Evolutionary conservation across 345 rosid species (phyloP).

Genomic region (Litchi chinensis): DNA sequence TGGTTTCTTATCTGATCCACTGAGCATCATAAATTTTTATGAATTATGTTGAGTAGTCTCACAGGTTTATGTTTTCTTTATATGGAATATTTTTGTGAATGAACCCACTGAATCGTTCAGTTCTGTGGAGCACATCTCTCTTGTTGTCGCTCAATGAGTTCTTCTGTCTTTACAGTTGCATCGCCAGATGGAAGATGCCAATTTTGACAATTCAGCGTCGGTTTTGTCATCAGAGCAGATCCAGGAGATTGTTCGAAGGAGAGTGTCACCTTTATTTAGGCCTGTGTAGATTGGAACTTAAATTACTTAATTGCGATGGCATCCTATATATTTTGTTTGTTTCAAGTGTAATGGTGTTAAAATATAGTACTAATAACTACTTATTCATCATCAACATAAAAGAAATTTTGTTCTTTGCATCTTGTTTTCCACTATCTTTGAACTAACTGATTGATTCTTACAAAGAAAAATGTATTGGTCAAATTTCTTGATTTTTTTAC

Average conservation of each 20-base stretch:
- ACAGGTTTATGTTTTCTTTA: too few species aligned
- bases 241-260: slow-evolving; percentile 63
- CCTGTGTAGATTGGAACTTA: slow-evolving; percentile 30
- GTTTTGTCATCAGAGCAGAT: slow-evolving; percentile 61
- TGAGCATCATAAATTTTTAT: too few species aligned
- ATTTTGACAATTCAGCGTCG: slow-evolving; percentile 57
- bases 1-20: too few species aligned
- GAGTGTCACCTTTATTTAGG: slow-evolving; percentile 61
- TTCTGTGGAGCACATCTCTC: neutral
- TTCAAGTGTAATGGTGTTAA: neutral
- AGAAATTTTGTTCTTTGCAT: neutral
- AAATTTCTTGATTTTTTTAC: too few species aligned
- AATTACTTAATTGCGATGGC: neutral
- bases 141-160: neutral
- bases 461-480: too few species aligned
- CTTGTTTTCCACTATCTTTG: too few species aligned
- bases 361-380: neutral
- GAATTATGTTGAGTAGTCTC: too few species aligned
- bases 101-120: neutral
- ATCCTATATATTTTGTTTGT: neutral
- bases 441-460: too few species aligned
- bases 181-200: slow-evolving; percentile 55
- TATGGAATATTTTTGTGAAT: neutral
- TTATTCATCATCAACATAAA: neutral
- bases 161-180: slow-evolving; percentile 50